Percentiles rank a stretch among this genome's conserved stretches.
phyloP scores from a whole-genome alignment of 257 asterid genomes.

The Nemophila menziesii region DNA sequence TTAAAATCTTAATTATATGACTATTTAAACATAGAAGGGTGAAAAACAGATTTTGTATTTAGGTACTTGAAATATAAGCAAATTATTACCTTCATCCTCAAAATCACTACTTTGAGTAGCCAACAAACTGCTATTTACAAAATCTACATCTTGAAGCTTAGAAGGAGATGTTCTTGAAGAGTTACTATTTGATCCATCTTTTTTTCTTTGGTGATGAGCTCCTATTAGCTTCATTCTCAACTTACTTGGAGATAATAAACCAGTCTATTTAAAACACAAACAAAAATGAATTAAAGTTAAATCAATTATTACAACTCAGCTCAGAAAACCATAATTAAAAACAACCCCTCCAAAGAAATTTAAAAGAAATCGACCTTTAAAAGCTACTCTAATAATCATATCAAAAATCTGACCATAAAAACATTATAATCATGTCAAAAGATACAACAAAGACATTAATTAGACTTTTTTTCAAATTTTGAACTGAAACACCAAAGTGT shows the following conservation, averaged over 20 bases:
- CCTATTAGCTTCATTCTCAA: conserved; percentile 84
- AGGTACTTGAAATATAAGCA: background rate
- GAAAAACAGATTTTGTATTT: background rate
- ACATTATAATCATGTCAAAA: no score
- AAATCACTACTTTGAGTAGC: conserved; percentile 45
- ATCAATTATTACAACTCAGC: conserved; percentile 1
- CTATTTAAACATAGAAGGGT: background rate
- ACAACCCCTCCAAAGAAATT: conserved; percentile 4
- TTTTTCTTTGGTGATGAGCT: conserved; percentile 47
- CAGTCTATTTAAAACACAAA: conserved; percentile 32
- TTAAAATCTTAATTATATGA: no score
- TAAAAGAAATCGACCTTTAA: background rate
- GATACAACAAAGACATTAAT: background rate
- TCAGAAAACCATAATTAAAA: conserved; percentile 1
- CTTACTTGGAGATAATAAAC: conserved; percentile 81
- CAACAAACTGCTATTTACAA: conserved; percentile 69
- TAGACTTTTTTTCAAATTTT: background rate
- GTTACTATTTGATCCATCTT: conserved; percentile 65
- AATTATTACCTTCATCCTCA: conserved; percentile 42
- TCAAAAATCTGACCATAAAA: no score
- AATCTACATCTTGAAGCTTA: conserved; percentile 64
- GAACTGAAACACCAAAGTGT: no score
- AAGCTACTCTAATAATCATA: no score
- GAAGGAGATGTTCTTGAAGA: conserved; percentile 96
- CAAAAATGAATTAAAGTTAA: background rate